Conservation (phyloP, 495 filamentous ascomycete genomes). For the Hyphodiscus hymeniophilus region DNA sequence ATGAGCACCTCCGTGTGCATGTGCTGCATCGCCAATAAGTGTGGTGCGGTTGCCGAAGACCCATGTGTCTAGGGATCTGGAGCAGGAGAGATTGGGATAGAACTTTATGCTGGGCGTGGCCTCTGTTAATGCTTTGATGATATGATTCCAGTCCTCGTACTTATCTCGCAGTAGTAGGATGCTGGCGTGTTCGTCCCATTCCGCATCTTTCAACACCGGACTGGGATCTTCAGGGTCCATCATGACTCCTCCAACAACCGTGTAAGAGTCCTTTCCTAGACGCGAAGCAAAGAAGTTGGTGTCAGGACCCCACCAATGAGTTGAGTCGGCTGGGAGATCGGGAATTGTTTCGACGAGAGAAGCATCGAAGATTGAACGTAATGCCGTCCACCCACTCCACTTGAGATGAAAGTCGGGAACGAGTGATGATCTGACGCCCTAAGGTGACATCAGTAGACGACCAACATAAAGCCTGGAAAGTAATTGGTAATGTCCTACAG, state of each 20-base stretch:
- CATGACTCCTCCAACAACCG: slow-evolving; percentile 37
- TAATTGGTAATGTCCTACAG: slow-evolving; percentile 8
- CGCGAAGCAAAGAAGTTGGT: slow-evolving; percentile 39
- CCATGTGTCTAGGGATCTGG: slow-evolving; percentile 31
- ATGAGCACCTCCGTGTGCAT: slow-evolving; percentile 42
- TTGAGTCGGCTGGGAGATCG: slow-evolving; percentile 35
- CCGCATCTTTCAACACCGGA: slow-evolving; percentile 29
- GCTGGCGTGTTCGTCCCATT: slow-evolving; percentile 34
- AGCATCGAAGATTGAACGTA: slow-evolving; percentile 38
- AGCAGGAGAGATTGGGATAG: slow-evolving; percentile 37
- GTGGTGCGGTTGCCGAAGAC: slow-evolving; percentile 32
- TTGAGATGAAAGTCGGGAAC: slow-evolving; percentile 31
- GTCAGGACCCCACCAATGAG: slow-evolving; percentile 41
- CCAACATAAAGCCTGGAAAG: too few relatives aligned
- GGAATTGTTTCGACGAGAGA: slow-evolving; percentile 31
- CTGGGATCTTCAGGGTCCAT: slow-evolving; percentile 26
- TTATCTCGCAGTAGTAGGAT: slow-evolving; percentile 28
- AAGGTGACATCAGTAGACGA: not conserved
- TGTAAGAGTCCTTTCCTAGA: slow-evolving; percentile 34
- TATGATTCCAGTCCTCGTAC: slow-evolving; percentile 40
- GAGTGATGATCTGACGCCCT: slow-evolving; percentile 28
- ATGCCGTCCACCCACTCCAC: slow-evolving; percentile 37
- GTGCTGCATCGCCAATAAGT: slow-evolving; percentile 39
- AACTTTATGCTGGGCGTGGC: slow-evolving; percentile 33
- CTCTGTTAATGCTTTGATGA: slow-evolving; percentile 32